Evolutionary conservation across 2,329 filamentous ascomycete species (phyloP).

Genomic region (Verruconis gallopava): DNA sequence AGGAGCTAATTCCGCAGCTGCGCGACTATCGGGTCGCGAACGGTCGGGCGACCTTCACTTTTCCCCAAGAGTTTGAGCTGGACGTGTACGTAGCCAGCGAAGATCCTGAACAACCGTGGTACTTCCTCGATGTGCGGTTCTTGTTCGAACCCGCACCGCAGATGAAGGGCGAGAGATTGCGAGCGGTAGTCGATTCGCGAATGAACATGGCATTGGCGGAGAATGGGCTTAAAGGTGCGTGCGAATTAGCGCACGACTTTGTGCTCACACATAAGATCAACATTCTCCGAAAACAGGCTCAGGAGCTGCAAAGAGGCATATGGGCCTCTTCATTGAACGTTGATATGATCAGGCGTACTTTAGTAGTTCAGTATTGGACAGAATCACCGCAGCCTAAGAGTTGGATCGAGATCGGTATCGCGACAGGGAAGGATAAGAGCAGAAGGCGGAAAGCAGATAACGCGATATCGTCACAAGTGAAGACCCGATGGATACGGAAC

Average conservation of each 20-base stretch:
- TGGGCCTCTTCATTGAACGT: slow-evolving; percentile 72
- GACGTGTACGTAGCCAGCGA: slow-evolving; percentile 86
- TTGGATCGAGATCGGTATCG: slow-evolving; percentile 81
- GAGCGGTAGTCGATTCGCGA: slow-evolving; percentile 7
- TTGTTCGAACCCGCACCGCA: slow-evolving; percentile 56
- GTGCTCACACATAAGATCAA: slow-evolving; percentile 83
- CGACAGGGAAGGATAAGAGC: slow-evolving; percentile 40
- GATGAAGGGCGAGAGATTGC: slow-evolving; percentile 47
- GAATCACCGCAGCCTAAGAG: slow-evolving; percentile 59
- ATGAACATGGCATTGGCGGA: slow-evolving; percentile 49
- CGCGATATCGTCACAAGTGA: slow-evolving; percentile 29
- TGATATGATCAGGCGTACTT: slow-evolving; percentile 65
- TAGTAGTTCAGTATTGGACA: slow-evolving; percentile 87
- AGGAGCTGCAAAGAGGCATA: slow-evolving; percentile 51
- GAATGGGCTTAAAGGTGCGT: slow-evolving; percentile 67
- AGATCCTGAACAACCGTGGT: slow-evolving; percentile 71
- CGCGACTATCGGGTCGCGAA: slow-evolving; percentile 64
- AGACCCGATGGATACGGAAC: slow-evolving; percentile 72
- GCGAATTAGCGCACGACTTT: slow-evolving; percentile 76
- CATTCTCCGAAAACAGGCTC: slow-evolving; percentile 65
- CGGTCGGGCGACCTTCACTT: slow-evolving; percentile 80
- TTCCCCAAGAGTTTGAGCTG: slow-evolving; percentile 77
- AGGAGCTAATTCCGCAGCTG: slow-evolving; percentile 69
- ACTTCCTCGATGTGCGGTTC: slow-evolving; percentile 86
- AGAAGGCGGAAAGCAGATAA: slow-evolving; percentile 1